Evolutionary conservation across 1,284 basidiomycete genomes (phyloP).

Genomic region (Irpex rosettiformis): DNA sequence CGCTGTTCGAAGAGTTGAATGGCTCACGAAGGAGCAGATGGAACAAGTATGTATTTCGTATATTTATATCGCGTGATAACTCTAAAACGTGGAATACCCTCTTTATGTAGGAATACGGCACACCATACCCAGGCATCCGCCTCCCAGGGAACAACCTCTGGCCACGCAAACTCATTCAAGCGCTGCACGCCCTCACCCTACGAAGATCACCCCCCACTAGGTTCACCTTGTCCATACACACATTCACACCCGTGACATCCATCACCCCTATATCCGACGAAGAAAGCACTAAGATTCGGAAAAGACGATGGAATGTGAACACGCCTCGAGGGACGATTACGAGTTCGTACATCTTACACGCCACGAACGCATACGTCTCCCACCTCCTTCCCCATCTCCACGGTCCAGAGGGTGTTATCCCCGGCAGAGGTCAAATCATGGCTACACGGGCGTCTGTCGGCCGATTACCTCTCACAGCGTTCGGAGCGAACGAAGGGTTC

Average conservation of each 20-base stretch:
- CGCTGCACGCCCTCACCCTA: slow-evolving; percentile 49
- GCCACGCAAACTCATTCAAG: slow-evolving; percentile 75
- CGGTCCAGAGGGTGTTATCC: slow-evolving; percentile 56
- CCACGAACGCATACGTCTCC: slow-evolving; percentile 77
- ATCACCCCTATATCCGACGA: slow-evolving; percentile 29
- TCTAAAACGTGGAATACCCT: too few relatives aligned
- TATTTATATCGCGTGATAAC: too few relatives aligned
- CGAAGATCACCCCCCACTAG: slow-evolving; percentile 23
- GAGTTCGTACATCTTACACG: slow-evolving; percentile 69
- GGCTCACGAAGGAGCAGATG: slow-evolving; percentile 43
- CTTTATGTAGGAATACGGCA: slow-evolving; percentile 48
- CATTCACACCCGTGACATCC: slow-evolving; percentile 61
- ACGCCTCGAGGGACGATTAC: slow-evolving; percentile 59
- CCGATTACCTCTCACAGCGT: slow-evolving; percentile 25
- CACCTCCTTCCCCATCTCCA: slow-evolving; percentile 60
- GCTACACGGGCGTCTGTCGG: slow-evolving; percentile 47
- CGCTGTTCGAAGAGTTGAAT: slow-evolving; percentile 40
- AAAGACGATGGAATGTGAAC: slow-evolving; percentile 47
- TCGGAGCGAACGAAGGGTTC: slow-evolving; percentile 42
- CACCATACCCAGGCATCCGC: slow-evolving; percentile 48
- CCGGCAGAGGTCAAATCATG: slow-evolving; percentile 72
- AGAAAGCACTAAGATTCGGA: too few relatives aligned
- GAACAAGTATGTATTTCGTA: slow-evolving; percentile 28
- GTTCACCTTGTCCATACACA: slow-evolving; percentile 58
- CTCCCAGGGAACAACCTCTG: slow-evolving; percentile 65